A percentile compares a stretch with the other conserved stretches of the same genome.
These are phyloP conservation scores for Pleurotus citrinopileatus DNA, from an alignment of 768 basidiomycete genomes.

Conservation along the genomic window DNA sequence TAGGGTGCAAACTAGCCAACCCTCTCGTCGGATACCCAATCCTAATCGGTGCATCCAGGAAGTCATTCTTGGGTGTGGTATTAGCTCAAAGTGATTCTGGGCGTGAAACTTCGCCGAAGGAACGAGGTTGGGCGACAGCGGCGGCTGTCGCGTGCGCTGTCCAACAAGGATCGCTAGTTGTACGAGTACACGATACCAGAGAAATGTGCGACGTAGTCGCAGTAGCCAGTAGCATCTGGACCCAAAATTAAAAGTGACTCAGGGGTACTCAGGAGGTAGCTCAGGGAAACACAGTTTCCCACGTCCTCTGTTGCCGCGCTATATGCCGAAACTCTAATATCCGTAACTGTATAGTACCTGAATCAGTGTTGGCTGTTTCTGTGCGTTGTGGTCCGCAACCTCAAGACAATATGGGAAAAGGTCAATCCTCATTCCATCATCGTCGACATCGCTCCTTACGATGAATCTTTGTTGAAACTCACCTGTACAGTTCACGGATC, in stretches of 20 bases:
- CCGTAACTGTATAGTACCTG: conserved; percentile 40
- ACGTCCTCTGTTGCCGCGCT: background rate
- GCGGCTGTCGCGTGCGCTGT: conserved; percentile 72
- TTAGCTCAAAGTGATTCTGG: conserved; percentile 51
- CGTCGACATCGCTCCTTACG: conserved; percentile 9
- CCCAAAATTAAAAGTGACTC: background rate
- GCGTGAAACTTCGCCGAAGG: conserved; percentile 54
- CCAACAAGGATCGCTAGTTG: conserved; percentile 67
- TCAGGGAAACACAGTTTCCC: background rate
- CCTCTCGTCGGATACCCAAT: conserved; percentile 56
- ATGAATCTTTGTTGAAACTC: background rate
- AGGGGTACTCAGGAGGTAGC: background rate
- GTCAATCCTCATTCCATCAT: conserved; percentile 29
- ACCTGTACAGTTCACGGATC: conserved; percentile 85
- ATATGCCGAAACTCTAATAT: conserved; percentile 32
- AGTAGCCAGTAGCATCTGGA: conserved; percentile 63
- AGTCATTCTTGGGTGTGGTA: conserved; percentile 77
- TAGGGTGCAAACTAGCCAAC: conserved; percentile 32
- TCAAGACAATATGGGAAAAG: conserved; percentile 78
- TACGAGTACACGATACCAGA: conserved; percentile 80
- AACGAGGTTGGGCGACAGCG: conserved; percentile 78
- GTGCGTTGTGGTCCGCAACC: conserved; percentile 33
- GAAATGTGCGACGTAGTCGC: conserved; percentile 73
- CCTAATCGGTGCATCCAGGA: conserved; percentile 79
- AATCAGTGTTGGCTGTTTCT: conserved; percentile 20